Evolutionary conservation across 108 stramenopile genomes (phyloP).

Genomic region (Fragilaria radians): DNA sequence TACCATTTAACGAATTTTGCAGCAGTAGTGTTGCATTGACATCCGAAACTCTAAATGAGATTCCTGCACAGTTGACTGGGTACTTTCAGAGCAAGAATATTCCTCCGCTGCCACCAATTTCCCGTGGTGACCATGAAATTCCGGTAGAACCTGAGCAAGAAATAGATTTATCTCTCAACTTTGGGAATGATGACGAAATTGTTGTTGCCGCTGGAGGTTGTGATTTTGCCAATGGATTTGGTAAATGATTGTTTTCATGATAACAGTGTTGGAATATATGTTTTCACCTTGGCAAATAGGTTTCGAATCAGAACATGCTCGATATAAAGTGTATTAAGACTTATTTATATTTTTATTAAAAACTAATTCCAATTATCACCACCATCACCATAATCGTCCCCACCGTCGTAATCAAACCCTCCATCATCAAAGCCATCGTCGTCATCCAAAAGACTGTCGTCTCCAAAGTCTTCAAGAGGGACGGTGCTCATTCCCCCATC

Average conservation of each 20-base stretch:
- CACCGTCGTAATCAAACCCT: not conserved
- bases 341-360: not conserved
- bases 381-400: not conserved
- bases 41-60: slow-evolving; percentile 51
- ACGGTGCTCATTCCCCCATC: not conserved
- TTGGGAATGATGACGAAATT: slow-evolving; percentile 35
- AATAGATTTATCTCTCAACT: slow-evolving; percentile 36
- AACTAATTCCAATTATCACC: not conserved
- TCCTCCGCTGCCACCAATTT: slow-evolving; percentile 19
- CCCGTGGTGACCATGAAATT: slow-evolving; percentile 16
- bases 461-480: not conserved
- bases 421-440: not conserved
- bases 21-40: slow-evolving; percentile 35
- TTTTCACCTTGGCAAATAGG: too few relatives aligned
- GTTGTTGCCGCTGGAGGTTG: slow-evolving; percentile 21
- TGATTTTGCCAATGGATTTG: not conserved
- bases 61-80: slow-evolving; percentile 56
- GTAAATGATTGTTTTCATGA: not conserved
- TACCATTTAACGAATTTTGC: slow-evolving; percentile 47
- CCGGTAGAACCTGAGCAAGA: slow-evolving; percentile 30
- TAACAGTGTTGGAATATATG: not conserved
- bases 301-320: too few relatives aligned
- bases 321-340: not conserved
- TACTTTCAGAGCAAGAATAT: slow-evolving; percentile 37
- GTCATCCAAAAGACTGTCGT: not conserved